These are phyloP conservation scores for Homolaphlyctis polyrhiza DNA, from an alignment of 371 early-diverging fungal genomes.

Conservation along the genomic window DNA sequence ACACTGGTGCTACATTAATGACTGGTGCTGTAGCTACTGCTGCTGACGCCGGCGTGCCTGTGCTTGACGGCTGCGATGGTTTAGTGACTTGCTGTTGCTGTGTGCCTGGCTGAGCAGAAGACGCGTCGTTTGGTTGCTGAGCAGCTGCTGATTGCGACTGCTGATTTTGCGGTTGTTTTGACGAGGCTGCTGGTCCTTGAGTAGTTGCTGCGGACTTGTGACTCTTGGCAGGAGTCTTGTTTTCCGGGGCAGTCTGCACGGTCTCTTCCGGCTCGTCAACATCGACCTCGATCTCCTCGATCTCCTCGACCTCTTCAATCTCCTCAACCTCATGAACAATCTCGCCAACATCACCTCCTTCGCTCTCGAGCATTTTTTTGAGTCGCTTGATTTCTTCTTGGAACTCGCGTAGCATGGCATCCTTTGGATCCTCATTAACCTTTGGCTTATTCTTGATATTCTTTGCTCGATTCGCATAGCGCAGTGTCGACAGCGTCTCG, in stretches of 20 bases:
- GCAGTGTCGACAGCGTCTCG: slow-evolving; percentile 81
- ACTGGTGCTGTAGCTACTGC: neutral
- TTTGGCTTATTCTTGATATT: slow-evolving; percentile 89
- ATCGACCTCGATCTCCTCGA: slow-evolving; percentile 28
- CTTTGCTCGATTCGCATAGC: slow-evolving; percentile 94
- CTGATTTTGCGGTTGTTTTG: neutral
- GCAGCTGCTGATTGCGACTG: too few species aligned
- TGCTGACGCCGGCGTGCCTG: too few species aligned
- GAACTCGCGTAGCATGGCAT: slow-evolving; percentile 58
- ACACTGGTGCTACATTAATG: neutral
- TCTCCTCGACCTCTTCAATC: slow-evolving; percentile 41
- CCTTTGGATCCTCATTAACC: slow-evolving; percentile 69
- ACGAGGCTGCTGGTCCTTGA: neutral
- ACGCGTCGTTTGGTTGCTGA: too few species aligned
- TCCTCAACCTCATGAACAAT: slow-evolving; percentile 36
- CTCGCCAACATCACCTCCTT: slow-evolving; percentile 23
- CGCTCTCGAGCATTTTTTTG: slow-evolving; percentile 40
- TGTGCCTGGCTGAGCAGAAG: neutral
- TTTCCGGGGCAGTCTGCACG: neutral
- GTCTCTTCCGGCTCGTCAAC: slow-evolving; percentile 4
- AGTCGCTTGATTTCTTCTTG: slow-evolving; percentile 57
- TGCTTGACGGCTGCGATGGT: neutral
- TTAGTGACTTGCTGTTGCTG: neutral
- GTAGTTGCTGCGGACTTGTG: neutral
- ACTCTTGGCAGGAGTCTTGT: neutral